phyloP scores from a whole-genome alignment of 2,329 filamentous ascomycete species.

The Hypoxylon sp. region DNA sequence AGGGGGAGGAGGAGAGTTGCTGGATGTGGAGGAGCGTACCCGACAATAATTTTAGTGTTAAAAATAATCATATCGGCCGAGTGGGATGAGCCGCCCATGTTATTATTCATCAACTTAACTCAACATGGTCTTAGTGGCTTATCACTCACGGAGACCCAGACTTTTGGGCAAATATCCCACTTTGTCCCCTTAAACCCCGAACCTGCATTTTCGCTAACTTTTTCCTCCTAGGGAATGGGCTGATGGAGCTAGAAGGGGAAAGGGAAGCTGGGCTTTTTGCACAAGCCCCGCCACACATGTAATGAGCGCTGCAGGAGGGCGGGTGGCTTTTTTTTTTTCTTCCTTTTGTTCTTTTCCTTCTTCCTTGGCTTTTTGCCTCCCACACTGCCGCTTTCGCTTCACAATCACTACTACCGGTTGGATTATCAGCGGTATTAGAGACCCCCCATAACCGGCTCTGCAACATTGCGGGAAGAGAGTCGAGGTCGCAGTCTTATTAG shows the following conservation, averaged over 20 bases:
- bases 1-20: neutral
- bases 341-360: slow-evolving; percentile 26
- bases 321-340: slow-evolving; percentile 37
- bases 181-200: slow-evolving; percentile 35
- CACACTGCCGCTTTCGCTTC: slow-evolving; percentile 12
- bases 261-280: slow-evolving; percentile 45
- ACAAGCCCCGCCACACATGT: slow-evolving; percentile 44
- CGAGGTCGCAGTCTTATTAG: slow-evolving; percentile 8
- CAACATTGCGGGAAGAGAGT: slow-evolving; percentile 14
- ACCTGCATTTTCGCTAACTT: slow-evolving; percentile 49
- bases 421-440: slow-evolving; percentile 18
- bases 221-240: slow-evolving; percentile 50
- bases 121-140: slow-evolving; percentile 16
- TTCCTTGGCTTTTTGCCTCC: slow-evolving; percentile 15
- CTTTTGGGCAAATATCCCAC: slow-evolving; percentile 39
- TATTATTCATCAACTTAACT: slow-evolving; percentile 20
- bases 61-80: slow-evolving; percentile 36
- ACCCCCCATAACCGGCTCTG: slow-evolving; percentile 4
- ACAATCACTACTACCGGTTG: slow-evolving; percentile 16
- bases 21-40: slow-evolving; percentile 12
- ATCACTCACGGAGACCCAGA: slow-evolving; percentile 11
- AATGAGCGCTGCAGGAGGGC: slow-evolving; percentile 42
- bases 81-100: slow-evolving; percentile 40
- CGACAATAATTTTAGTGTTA: slow-evolving; percentile 29
- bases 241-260: slow-evolving; percentile 45